phyloP scores from a whole-genome alignment of 805 yeast species.

The Kazachstania bromeliacearum region DNA sequence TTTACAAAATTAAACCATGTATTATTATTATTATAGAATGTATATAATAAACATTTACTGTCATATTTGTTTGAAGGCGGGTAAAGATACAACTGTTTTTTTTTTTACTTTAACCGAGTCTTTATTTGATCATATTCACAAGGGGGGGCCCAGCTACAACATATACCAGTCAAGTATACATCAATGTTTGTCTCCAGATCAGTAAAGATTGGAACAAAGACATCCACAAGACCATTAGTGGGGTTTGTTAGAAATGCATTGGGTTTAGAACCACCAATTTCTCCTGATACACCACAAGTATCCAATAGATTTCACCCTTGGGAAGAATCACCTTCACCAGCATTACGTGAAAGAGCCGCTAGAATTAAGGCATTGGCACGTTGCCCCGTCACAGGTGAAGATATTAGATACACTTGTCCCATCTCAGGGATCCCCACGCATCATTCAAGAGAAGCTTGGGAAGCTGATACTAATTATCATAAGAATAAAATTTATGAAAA shows the following conservation, averaged over 20 bases:
- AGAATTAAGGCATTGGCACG: slow-evolving; percentile 77
- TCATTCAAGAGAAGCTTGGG: slow-evolving; percentile 86
- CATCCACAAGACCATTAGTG: slow-evolving; percentile 1
- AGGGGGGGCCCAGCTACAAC: no score
- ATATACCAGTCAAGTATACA: neutral
- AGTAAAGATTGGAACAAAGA: neutral
- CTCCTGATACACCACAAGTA: slow-evolving; percentile 58
- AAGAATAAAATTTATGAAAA: slow-evolving; percentile 54
- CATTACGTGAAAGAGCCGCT: slow-evolving; percentile 85
- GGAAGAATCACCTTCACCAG: slow-evolving; percentile 89
- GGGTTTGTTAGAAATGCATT: slow-evolving; percentile 37
- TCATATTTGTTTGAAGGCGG: no score
- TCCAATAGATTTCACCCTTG: slow-evolving; percentile 75
- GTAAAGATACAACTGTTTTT: no score
- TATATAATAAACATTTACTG: neutral
- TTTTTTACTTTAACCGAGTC: no score
- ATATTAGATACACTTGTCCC: slow-evolving; percentile 84
- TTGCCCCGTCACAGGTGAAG: slow-evolving; percentile 85
- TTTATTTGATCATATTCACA: no score
- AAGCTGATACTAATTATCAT: slow-evolving; percentile 67
- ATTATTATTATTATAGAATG: no score
- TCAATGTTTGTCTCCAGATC: slow-evolving; percentile 1
- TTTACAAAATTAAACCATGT: slow-evolving; percentile 8
- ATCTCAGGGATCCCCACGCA: slow-evolving; percentile 95
- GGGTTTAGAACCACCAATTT: slow-evolving; percentile 55